Evolutionary conservation across 2,329 filamentous ascomycete species (phyloP), one percentile per base, ranked within the genome.

Genomic region (Fusarium tricinctum): DNA sequence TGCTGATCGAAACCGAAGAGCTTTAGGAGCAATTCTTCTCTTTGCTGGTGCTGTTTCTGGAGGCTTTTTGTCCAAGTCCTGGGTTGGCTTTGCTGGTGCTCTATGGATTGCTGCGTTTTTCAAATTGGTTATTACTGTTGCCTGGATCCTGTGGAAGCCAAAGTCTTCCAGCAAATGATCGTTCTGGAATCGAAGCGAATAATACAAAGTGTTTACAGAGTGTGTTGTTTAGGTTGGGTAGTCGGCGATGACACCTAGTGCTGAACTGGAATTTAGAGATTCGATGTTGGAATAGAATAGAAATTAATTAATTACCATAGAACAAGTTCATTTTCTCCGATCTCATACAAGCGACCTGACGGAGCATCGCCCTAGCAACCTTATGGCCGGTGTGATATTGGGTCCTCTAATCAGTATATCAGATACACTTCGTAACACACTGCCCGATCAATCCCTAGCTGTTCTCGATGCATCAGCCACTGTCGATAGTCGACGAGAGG

Each of bases 51-150:
- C 73, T 10, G 58, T 74, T 15, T 38, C 62, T 1, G 73, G 73
- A 47, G 73, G 73, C 5, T 74, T 74, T 42, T n/a, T 74, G 44
- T 71, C 68, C 54, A 73, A 74, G 63, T 74, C 71, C 1, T 74
- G 73, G 73, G 68, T 54, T 33, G 73, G 73, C 0, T 74, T 74
- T 4, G 67, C 73, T 3, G 73, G 73, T 5, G 60, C 72, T n/a
- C 66, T 74, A 2, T 74, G 73, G 73, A 74, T 74, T 30, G 73
- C 73, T 1, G 58, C 72, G 8, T 74, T 74, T 23, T 51, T 74
- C 8, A 74, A 74, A 62, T 4, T 66, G 22, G 58, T 63, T n/a
- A 72, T 74, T 2, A 59, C 50, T 0, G 43, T 69, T 22, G 63
- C 72, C 0, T 74, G 73, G 73, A 30, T 53, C 8, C 19, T 74